Evolutionary conservation across 768 basidiomycete genomes (phyloP).

Genomic region (Leccinellum rugosiceps): DNA sequence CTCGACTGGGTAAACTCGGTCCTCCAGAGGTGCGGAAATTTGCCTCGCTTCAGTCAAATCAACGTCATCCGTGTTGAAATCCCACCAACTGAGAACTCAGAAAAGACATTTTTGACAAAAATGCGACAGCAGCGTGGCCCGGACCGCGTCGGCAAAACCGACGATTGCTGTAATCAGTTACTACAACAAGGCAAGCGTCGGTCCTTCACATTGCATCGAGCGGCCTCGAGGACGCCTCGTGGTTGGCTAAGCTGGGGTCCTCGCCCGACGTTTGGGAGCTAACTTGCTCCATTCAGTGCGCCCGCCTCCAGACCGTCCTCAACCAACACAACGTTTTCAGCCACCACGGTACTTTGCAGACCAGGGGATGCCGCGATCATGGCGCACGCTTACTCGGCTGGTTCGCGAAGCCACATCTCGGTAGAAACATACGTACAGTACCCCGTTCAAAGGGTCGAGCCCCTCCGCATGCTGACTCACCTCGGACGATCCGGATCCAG

Average conservation of each 20-base stretch:
- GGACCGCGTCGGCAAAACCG: slow-evolving; percentile 12
- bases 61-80: not conserved
- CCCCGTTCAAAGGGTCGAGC: not conserved
- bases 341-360: not conserved
- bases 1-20: not conserved
- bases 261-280: slow-evolving; percentile 14
- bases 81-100: not conserved
- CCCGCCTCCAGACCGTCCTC: not conserved
- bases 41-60: slow-evolving; percentile 5
- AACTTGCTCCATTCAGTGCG: slow-evolving; percentile 11
- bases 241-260: not conserved
- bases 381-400: slow-evolving; percentile 2
- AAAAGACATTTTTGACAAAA: slow-evolving; percentile 1
- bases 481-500: not conserved
- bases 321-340: not conserved
- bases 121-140: slow-evolving; percentile 17
- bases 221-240: slow-evolving; percentile 27
- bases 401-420: not conserved
- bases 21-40: not conserved
- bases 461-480: not conserved
- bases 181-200: slow-evolving; percentile 11
- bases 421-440: not conserved
- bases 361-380: not conserved
- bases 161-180: slow-evolving; percentile 9
- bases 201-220: not conserved